Evolutionary conservation across 495 filamentous ascomycete species (phyloP).

Genomic region (Neurospora terricola): DNA sequence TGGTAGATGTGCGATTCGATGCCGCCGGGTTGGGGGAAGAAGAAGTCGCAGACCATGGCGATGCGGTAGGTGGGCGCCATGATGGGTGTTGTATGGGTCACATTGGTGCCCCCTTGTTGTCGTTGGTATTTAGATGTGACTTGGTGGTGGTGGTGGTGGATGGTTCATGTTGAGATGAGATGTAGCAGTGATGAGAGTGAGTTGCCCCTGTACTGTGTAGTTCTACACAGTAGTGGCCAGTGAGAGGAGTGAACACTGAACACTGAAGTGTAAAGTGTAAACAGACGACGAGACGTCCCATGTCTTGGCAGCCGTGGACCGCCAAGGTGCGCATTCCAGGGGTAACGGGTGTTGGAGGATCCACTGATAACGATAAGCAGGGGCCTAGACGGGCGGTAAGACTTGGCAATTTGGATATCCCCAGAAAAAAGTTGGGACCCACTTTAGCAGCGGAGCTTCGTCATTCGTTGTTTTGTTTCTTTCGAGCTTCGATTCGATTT

Average conservation of each 20-base stretch:
- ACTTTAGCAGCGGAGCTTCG: neutral
- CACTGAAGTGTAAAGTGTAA: no score
- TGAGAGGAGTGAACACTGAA: neutral
- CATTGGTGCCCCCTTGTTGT: neutral
- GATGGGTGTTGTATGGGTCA: slow-evolving; percentile 6
- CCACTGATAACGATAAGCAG: slow-evolving; percentile 19
- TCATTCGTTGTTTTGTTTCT: neutral
- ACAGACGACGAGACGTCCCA: neutral
- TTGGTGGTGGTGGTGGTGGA: neutral
- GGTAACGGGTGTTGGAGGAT: neutral
- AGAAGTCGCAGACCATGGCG: slow-evolving; percentile 96
- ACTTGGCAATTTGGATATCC: slow-evolving; percentile 5
- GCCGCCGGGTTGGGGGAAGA: slow-evolving; percentile 94
- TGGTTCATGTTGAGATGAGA: neutral
- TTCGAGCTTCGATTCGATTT: neutral
- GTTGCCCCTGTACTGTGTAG: neutral
- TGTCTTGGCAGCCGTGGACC: neutral
- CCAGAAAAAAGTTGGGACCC: slow-evolving; percentile 9
- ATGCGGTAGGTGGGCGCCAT: slow-evolving; percentile 55
- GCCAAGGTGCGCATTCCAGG: neutral
- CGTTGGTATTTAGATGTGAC: neutral
- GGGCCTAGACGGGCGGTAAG: slow-evolving; percentile 9
- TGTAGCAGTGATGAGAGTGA: neutral
- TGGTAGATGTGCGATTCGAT: slow-evolving; percentile 99
- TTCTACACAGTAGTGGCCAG: no score